These are phyloP conservation scores for Fraxinus floribunda DNA, from an alignment of 305 asterid species.

Conservation along the genomic window DNA sequence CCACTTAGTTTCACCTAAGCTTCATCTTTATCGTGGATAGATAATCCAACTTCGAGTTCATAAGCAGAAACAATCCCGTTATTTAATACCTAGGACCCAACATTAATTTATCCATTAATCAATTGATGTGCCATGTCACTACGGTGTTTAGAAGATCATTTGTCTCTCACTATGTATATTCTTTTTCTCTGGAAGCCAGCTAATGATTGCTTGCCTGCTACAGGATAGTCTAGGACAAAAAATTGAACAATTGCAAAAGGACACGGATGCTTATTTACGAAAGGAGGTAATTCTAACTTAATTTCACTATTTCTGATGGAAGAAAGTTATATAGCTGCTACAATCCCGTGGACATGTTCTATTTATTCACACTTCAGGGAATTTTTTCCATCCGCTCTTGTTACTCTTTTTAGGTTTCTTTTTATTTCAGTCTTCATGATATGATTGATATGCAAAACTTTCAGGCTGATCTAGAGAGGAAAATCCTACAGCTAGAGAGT, in stretches of 20 bases:
- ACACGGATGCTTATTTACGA: constrained; percentile 37
- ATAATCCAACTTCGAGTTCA: not conserved
- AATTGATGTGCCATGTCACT: not conserved
- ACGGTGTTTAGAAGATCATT: not conserved
- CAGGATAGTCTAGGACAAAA: constrained; percentile 40
- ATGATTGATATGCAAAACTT: constrained; percentile 10
- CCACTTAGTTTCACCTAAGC: not conserved
- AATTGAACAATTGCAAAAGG: constrained; percentile 36
- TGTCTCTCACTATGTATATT: not conserved
- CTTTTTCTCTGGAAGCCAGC: constrained; percentile 19
- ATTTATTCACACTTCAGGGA: not conserved
- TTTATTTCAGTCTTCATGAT: constrained; percentile 13
- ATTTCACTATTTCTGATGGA: constrained; percentile 15
- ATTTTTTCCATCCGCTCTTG: not conserved
- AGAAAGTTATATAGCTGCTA: constrained; percentile 10
- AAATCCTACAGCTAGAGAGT: constrained; percentile 48
- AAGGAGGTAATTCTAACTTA: constrained; percentile 35
- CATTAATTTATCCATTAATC: not conserved
- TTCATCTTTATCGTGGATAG: not conserved
- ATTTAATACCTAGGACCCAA: not conserved
- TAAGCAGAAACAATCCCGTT: not conserved
- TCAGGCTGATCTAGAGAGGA: constrained; percentile 51
- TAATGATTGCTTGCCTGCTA: constrained; percentile 27
- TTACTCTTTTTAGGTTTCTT: not conserved
- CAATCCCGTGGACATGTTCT: not conserved